Conservation (phyloP, 768 basidiomycete species). For the Suillus subaureus region DNA sequence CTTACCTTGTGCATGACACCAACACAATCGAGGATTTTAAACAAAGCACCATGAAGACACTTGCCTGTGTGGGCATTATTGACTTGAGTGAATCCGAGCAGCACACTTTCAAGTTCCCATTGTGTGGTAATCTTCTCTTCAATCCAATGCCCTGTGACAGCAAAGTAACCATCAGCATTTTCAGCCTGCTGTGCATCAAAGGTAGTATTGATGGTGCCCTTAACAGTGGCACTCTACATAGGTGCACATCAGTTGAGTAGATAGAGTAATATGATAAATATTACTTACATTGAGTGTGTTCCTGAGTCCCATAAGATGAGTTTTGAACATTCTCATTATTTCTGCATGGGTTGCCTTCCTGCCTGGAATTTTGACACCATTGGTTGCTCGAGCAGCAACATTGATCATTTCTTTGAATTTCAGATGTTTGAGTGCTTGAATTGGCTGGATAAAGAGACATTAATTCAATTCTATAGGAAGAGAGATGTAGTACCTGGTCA, state of each 20-base stretch:
- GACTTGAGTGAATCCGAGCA: constrained; percentile 39
- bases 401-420: too few relatives aligned
- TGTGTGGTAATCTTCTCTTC: background rate
- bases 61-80: constrained; percentile 41
- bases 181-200: constrained; percentile 38
- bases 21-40: background rate
- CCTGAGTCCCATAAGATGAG: background rate
- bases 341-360: too few relatives aligned
- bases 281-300: background rate
- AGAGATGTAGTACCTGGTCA: constrained; percentile 34
- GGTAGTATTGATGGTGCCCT: constrained; percentile 33
- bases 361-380: background rate
- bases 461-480: background rate
- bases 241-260: too few relatives aligned
- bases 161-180: constrained; percentile 40
- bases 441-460: too few relatives aligned
- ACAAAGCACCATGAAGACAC: background rate
- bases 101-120: constrained; percentile 33
- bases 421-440: too few relatives aligned
- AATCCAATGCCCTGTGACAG: constrained; percentile 32
- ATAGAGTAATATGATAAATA: too few relatives aligned
- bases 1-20: background rate
- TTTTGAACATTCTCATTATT: too few relatives aligned
- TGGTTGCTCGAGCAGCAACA: too few relatives aligned
- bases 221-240: constrained; percentile 18